These are phyloP conservation scores for Escovopsis weberi DNA, from an alignment of 2,329 filamentous ascomycete genomes.

Conservation along the genomic window DNA sequence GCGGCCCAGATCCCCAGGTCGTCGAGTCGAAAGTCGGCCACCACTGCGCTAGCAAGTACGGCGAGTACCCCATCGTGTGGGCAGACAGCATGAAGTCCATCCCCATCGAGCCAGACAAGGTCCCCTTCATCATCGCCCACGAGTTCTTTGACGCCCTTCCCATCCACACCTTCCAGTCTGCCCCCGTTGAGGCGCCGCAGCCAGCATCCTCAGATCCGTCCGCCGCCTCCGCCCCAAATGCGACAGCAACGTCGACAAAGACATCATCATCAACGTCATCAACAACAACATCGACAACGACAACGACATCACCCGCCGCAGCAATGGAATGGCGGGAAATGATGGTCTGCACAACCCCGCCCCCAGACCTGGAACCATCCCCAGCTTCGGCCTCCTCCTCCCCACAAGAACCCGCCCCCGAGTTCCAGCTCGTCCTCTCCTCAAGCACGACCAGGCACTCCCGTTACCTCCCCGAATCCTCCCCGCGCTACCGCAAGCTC, in stretches of 20 bases:
- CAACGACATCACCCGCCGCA: background rate
- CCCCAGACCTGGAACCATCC: slow-evolving; percentile 36
- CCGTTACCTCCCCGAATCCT: slow-evolving; percentile 70
- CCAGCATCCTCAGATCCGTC: too few species aligned
- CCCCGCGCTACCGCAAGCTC: slow-evolving; percentile 62
- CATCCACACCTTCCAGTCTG: slow-evolving; percentile 84
- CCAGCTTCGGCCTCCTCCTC: slow-evolving; percentile 38
- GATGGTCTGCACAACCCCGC: slow-evolving; percentile 52
- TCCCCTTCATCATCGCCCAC: slow-evolving; percentile 88
- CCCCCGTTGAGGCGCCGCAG: slow-evolving; percentile 19
- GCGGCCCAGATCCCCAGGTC: slow-evolving; percentile 52
- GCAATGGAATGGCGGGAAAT: slow-evolving; percentile 64
- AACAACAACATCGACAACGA: slow-evolving; percentile 4
- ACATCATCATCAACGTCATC: too few species aligned
- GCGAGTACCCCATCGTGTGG: slow-evolving; percentile 67
- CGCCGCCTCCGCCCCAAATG: slow-evolving; percentile 2
- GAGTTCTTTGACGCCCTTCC: slow-evolving; percentile 98
- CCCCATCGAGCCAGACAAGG: slow-evolving; percentile 53
- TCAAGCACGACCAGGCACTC: slow-evolving; percentile 66
- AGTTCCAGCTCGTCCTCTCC: slow-evolving; percentile 78
- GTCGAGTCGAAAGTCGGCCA: slow-evolving; percentile 59
- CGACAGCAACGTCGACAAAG: background rate
- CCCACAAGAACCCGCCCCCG: slow-evolving; percentile 44
- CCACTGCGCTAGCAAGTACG: slow-evolving; percentile 62
- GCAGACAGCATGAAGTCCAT: slow-evolving; percentile 78